Evolutionary conservation across 2,329 filamentous ascomycete species (phyloP).

Genomic region (Diaporthe vaccinii): DNA sequence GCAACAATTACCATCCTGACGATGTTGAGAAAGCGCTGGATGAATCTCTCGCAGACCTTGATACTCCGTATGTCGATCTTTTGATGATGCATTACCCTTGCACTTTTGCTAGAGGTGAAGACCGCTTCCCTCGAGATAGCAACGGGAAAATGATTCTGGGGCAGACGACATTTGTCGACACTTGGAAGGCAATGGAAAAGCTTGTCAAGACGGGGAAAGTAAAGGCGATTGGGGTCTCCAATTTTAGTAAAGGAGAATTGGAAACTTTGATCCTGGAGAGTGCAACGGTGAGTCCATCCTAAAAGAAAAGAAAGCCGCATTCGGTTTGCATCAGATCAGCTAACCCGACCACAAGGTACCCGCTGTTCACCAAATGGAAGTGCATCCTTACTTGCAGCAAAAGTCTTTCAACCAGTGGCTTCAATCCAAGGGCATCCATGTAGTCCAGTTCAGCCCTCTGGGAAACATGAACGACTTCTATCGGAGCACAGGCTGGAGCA

Average conservation of each 20-base stretch:
- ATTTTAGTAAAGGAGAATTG: conserved; percentile 7
- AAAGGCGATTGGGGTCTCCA: neutral
- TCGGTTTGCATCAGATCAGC: neutral
- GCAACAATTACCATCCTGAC: neutral
- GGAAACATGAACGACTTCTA: conserved; percentile 53
- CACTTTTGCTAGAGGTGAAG: neutral
- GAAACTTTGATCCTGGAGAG: neutral
- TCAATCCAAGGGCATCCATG: conserved; percentile 48
- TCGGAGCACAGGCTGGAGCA: conserved; percentile 48
- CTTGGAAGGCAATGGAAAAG: conserved; percentile 6
- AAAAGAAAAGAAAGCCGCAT: no score
- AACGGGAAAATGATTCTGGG: conserved; percentile 7
- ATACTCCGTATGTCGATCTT: conserved; percentile 1
- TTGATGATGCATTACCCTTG: conserved; percentile 24
- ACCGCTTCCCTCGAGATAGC: conserved; percentile 8
- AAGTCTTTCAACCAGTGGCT: conserved; percentile 45
- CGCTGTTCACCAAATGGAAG: conserved; percentile 47
- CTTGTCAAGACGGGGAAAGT: neutral
- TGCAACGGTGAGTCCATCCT: neutral
- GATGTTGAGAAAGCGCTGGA: conserved; percentile 3
- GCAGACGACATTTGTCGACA: neutral
- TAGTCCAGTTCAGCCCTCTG: conserved; percentile 52
- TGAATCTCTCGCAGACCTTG: conserved; percentile 6
- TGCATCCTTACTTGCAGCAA: conserved; percentile 46
- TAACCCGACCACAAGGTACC: conserved; percentile 34